These are phyloP conservation scores for Calendula officinalis DNA, from an alignment of 129 eudicot genomes.

Conservation along the genomic window DNA sequence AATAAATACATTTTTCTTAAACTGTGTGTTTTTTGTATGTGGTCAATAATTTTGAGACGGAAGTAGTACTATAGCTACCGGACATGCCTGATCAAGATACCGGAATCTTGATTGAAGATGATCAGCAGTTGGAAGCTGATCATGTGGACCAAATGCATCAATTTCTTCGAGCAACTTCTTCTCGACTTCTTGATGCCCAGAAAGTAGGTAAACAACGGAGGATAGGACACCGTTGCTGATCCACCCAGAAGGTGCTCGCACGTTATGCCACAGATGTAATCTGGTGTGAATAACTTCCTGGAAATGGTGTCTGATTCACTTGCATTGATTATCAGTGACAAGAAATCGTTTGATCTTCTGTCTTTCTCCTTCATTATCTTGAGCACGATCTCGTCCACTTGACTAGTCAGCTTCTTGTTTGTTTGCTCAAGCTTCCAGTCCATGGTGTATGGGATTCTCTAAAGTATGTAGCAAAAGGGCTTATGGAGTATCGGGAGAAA, in stretches of 20 bases:
- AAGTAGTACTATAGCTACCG: background rate
- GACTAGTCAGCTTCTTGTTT: constrained; percentile 46
- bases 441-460: constrained; percentile 72
- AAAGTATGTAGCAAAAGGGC: constrained; percentile 72
- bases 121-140: constrained; percentile 59
- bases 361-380: constrained; percentile 41
- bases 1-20: no score
- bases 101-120: constrained; percentile 79
- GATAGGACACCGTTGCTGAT: constrained; percentile 87
- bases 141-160: constrained; percentile 67
- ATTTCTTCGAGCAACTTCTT: constrained; percentile 71
- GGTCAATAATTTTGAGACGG: background rate
- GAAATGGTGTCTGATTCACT: constrained; percentile 55
- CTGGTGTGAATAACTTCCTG: constrained; percentile 58
- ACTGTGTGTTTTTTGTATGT: no score
- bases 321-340: constrained; percentile 65
- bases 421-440: constrained; percentile 74
- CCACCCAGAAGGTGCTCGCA: constrained; percentile 91
- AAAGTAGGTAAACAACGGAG: constrained; percentile 53
- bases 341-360: constrained; percentile 54
- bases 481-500: constrained; percentile 77
- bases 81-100: constrained; percentile 71
- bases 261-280: constrained; percentile 70
- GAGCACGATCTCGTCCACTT: constrained; percentile 59
- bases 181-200: constrained; percentile 79